Conservation (phyloP, 257 asterid genomes). For the Parsonsia alboflavescens region DNA sequence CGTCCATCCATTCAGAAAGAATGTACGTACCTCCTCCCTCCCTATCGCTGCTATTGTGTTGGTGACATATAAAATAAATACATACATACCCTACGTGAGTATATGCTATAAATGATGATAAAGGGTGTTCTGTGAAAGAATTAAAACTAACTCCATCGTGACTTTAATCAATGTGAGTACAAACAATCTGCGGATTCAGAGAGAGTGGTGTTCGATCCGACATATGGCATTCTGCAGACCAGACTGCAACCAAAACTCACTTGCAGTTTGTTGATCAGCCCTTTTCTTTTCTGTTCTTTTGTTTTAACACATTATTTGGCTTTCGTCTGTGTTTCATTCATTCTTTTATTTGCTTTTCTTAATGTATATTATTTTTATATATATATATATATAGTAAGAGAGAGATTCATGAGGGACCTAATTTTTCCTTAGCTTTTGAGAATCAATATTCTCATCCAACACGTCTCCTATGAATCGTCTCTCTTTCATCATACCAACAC, state of each 20-base stretch:
- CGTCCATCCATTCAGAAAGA: too few relatives aligned
- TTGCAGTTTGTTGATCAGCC: too few relatives aligned
- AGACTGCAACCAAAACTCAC: not conserved
- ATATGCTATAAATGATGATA: too few relatives aligned
- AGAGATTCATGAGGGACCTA: slow-evolving; percentile 11
- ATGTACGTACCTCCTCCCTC: too few relatives aligned
- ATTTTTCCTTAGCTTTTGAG: slow-evolving; percentile 28
- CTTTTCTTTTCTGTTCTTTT: too few relatives aligned
- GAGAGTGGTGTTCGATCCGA: not conserved
- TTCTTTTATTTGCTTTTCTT: too few relatives aligned
- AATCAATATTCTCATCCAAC: slow-evolving; percentile 45
- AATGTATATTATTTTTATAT: too few relatives aligned
- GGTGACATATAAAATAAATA: too few relatives aligned
- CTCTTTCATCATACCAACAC: slow-evolving; percentile 7
- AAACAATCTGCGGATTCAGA: not conserved
- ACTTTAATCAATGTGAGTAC: not conserved
- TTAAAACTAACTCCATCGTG: not conserved
- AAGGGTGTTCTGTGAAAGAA: not conserved
- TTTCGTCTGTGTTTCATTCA: slow-evolving; percentile 5
- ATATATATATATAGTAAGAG: too few relatives aligned
- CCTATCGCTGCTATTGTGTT: too few relatives aligned
- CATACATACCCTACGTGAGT: too few relatives aligned
- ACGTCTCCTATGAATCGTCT: slow-evolving; percentile 42
- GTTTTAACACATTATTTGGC: not conserved
- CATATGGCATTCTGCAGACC: not conserved